Percentiles rank a stretch among this genome's conserved stretches.
phyloP scores from a whole-genome alignment of 805 yeast genomes.

The Wickerhamiella qilinensis region DNA sequence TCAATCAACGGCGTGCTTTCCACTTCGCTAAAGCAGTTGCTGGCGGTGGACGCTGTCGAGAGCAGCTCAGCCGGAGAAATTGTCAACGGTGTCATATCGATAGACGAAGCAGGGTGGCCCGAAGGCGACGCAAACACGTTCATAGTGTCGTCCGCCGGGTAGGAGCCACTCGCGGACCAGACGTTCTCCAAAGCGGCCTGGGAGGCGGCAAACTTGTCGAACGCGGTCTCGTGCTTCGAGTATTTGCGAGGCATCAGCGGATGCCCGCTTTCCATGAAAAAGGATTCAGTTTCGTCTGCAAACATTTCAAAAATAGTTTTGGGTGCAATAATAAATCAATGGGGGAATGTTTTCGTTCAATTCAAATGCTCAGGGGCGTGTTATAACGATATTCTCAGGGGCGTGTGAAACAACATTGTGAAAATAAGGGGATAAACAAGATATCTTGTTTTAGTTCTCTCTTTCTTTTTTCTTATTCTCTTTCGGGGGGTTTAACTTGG shows the following conservation, averaged over 20 bases:
- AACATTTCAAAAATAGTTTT: not conserved
- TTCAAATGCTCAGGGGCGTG: not conserved
- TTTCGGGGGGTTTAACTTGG: not conserved
- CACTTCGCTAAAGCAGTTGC: slow-evolving; percentile 7
- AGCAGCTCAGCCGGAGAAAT: slow-evolving; percentile 13
- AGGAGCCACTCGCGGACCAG: slow-evolving; percentile 14
- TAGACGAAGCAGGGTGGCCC: slow-evolving; percentile 2
- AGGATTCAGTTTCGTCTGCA: not conserved
- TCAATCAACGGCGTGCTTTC: slow-evolving; percentile 20
- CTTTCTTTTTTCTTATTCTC: not conserved
- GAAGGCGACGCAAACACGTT: slow-evolving; percentile 2
- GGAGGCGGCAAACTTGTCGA: slow-evolving; percentile 21
- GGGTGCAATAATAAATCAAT: not conserved
- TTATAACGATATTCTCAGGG: not conserved
- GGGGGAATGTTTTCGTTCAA: not conserved
- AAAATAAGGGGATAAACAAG: not conserved
- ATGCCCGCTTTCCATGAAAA: not conserved
- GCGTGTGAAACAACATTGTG: not conserved
- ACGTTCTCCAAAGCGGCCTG: slow-evolving; percentile 15
- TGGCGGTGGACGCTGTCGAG: slow-evolving; percentile 8
- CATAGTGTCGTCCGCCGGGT: slow-evolving; percentile 2
- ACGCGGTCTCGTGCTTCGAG: slow-evolving; percentile 18
- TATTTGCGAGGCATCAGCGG: not conserved
- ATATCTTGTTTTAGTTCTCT: not conserved
- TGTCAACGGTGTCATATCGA: slow-evolving; percentile 10